Conservation (phyloP, 2,329 filamentous ascomycete species). For the Epicoccum sorghinum region DNA sequence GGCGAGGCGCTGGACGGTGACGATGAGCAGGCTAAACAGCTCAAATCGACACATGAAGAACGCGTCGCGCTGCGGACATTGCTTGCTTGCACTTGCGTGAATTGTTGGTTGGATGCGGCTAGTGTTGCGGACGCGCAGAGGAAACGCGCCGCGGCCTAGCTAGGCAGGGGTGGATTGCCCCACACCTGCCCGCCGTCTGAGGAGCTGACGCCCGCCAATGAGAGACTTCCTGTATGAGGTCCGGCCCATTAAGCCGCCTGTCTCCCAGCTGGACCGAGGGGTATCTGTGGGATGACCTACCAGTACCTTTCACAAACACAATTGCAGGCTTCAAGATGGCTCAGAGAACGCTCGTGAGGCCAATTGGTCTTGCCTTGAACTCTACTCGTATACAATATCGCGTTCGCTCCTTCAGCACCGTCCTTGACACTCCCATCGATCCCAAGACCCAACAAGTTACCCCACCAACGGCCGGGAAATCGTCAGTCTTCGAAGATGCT, state of each 20-base stretch:
- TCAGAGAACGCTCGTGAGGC: slow-evolving; percentile 15
- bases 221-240: slow-evolving; percentile 2
- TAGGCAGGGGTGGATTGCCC: slow-evolving; percentile 1
- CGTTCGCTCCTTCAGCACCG: slow-evolving; percentile 40
- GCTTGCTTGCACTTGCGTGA: slow-evolving; percentile 22
- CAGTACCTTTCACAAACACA: slow-evolving; percentile 10
- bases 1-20: slow-evolving; percentile 33
- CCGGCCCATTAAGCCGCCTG: background rate
- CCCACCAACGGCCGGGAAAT: slow-evolving; percentile 15
- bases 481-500: slow-evolving; percentile 52
- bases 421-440: slow-evolving; percentile 38
- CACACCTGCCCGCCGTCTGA: slow-evolving; percentile 2
- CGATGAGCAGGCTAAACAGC: slow-evolving; percentile 42
- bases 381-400: slow-evolving; percentile 14
- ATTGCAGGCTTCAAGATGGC: slow-evolving; percentile 13
- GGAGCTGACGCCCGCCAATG: slow-evolving; percentile 6
- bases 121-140: slow-evolving; percentile 16
- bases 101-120: slow-evolving; percentile 19
- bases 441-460: slow-evolving; percentile 30
- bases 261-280: slow-evolving; percentile 10
- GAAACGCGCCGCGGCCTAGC: slow-evolving; percentile 5
- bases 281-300: slow-evolving; percentile 11
- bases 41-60: slow-evolving; percentile 46
- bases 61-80: slow-evolving; percentile 23
- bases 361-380: slow-evolving; percentile 13